A percentile compares a stretch with the other conserved stretches of the same genome.
These are phyloP conservation scores for Talaromyces nanjingensis DNA, from an alignment of 495 filamentous ascomycete genomes.

Conservation along the genomic window DNA sequence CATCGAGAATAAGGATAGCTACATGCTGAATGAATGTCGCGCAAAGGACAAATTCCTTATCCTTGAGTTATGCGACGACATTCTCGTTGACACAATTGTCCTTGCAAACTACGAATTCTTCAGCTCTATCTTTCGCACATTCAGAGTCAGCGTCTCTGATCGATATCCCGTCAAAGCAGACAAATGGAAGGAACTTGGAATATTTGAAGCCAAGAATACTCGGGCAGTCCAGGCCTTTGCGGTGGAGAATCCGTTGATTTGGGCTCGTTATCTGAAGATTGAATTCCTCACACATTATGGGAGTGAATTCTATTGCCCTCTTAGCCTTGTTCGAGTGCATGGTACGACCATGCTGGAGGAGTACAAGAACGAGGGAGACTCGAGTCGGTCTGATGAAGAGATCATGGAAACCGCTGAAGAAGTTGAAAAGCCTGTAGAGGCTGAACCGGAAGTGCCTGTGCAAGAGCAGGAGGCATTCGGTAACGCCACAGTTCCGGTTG, in stretches of 20 bases:
- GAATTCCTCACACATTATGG: slow-evolving; percentile 94
- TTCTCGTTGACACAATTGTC: slow-evolving; percentile 90
- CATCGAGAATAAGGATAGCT: slow-evolving; percentile 95
- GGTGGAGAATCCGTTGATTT: slow-evolving; percentile 87
- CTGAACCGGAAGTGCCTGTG: slow-evolving; percentile 12
- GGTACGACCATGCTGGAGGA: slow-evolving; percentile 96
- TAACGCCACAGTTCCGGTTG: not conserved
- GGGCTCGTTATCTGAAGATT: slow-evolving; percentile 85
- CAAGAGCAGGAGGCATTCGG: not conserved
- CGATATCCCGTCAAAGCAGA: slow-evolving; percentile 87
- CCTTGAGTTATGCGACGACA: slow-evolving; percentile 84
- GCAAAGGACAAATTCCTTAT: slow-evolving; percentile 88
- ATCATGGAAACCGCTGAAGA: slow-evolving; percentile 27
- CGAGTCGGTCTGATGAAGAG: slow-evolving; percentile 52
- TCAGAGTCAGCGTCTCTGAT: slow-evolving; percentile 85
- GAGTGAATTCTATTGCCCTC: slow-evolving; percentile 90
- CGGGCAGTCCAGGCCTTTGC: slow-evolving; percentile 92
- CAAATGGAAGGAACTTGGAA: slow-evolving; percentile 84
- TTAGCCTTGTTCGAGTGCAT: slow-evolving; percentile 86
- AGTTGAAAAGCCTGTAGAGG: slow-evolving; percentile 33
- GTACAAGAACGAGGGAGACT: slow-evolving; percentile 69
- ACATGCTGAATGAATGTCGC: slow-evolving; percentile 91
- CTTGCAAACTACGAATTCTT: slow-evolving; percentile 99
- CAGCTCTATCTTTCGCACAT: slow-evolving; percentile 87
- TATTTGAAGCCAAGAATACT: slow-evolving; percentile 83